Evolutionary conservation across 1,284 basidiomycete species (phyloP), one percentile per base, ranked within the genome.

Genomic region (Ustilago esculenta): DNA sequence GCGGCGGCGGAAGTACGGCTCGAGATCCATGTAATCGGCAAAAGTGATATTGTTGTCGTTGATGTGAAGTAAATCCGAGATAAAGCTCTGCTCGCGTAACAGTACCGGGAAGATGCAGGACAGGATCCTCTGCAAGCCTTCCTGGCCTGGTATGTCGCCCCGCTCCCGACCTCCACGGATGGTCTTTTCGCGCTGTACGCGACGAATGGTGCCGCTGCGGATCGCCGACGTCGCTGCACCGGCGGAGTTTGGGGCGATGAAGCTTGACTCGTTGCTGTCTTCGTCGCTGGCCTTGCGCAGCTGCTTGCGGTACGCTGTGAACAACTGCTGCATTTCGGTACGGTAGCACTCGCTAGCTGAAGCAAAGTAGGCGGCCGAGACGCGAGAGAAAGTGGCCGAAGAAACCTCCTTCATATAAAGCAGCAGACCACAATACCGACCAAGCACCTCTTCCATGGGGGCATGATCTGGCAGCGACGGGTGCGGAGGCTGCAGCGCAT

Each of bases 11-110:
- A 97, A 98, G 83, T 96, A 98, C 52, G 89, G 91, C 80, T 98
- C 95, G 61, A 98, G 84, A 43, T 90, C 89, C 88, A 94, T 92
- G 76, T 96, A 94, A 83, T 98, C 95, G 9, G 95, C 95, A 82
- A 94, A 98, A 0, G 95, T 97, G 52, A 82, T 63, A 21, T 88
- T 88, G 39, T 89, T 87, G 76, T 95, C 92, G 58, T 82, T 82
- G 79, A 96, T 90, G 79, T 95, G 93, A 39, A 98, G 84, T 81
- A 98, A 94, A 73, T 94, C 91, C 9, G 89, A 87, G 64, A 98
- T 89, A 83, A 98, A 98, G 15, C 89, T 88, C 77, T 91, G 89
- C 83, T 98, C 95, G 10, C 87, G 87, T 56, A 89, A 88, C 14
- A 98, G 86, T 48, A 90, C 86, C 3, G 89, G 88, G 6, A 90